Percentiles rank a stretch among this genome's conserved stretches.
Conservation (phyloP, 176 grass and related monocot species). For the Oryza punctata region DNA sequence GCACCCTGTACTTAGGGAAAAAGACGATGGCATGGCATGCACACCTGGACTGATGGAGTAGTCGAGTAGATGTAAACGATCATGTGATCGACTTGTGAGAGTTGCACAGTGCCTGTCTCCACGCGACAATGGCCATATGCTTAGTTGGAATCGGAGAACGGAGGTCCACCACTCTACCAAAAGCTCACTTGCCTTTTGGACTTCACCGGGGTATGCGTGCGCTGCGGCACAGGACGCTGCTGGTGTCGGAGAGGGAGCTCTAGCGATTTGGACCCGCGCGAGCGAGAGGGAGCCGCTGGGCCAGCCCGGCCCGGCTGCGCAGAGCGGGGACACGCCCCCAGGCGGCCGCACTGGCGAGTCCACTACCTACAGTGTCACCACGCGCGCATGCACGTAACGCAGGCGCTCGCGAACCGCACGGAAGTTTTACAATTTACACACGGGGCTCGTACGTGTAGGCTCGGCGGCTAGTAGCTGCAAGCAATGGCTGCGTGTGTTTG, state of each 20-base stretch:
- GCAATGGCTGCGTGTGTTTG: neutral
- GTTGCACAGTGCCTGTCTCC: neutral
- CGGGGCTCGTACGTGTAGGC: neutral
- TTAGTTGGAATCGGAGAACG: neutral
- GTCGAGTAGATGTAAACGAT: neutral
- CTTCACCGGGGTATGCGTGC: constrained; percentile 3
- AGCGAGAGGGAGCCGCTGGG: neutral
- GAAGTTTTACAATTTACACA: neutral
- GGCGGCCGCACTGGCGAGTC: constrained; percentile 25
- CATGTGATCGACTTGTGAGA: neutral
- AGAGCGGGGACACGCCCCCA: constrained; percentile 19
- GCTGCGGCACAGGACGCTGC: neutral
- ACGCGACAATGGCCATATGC: neutral
- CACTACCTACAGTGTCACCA: constrained; percentile 27
- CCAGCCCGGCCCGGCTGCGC: neutral
- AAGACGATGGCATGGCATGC: neutral
- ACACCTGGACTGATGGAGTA: neutral
- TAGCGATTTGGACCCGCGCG: constrained; percentile 20
- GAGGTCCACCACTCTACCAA: neutral
- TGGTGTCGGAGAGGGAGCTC: neutral
- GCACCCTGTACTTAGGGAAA: neutral
- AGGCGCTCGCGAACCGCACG: neutral
- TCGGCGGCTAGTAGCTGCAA: neutral
- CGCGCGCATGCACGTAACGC: neutral
- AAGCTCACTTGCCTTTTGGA: constrained; percentile 23